Percentiles rank a stretch among this genome's conserved stretches.
These are phyloP conservation scores for Talaromyces sp. DNA, from an alignment of 2,329 filamentous ascomycete species.

Conservation along the genomic window DNA sequence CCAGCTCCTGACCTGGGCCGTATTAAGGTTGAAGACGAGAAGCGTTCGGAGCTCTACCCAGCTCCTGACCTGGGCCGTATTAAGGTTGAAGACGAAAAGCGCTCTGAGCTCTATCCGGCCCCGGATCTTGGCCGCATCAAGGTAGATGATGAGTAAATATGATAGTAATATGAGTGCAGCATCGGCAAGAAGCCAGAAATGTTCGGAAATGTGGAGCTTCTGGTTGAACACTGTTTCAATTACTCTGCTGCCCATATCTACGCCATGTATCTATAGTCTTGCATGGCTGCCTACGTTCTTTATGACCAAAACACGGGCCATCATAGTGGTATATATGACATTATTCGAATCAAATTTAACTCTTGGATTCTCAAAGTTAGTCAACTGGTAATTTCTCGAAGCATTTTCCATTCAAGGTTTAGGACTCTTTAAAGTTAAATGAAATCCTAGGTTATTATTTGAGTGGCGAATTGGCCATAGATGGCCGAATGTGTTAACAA, in stretches of 20 bases:
- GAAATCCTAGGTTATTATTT: no score
- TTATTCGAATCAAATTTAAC: not conserved
- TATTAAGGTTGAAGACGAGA: not conserved
- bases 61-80: not conserved
- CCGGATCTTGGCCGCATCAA: constrained; percentile 1
- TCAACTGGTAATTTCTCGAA: no score
- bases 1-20: not conserved
- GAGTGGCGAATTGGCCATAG: no score
- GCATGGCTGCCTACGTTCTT: no score
- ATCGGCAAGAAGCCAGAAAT: not conserved
- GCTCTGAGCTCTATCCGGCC: not conserved
- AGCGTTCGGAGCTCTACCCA: constrained; percentile 7
- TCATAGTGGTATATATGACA: not conserved
- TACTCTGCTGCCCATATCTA: not conserved
- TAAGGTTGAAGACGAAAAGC: constrained; percentile 5
- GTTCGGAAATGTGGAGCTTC: not conserved
- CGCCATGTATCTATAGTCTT: not conserved
- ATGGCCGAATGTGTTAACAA: no score
- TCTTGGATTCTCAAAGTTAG: no score
- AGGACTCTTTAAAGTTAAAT: no score
- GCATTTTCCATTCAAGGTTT: no score
- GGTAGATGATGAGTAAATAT: constrained; percentile 3
- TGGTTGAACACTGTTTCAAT: not conserved
- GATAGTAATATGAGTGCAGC: not conserved
- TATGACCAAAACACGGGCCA: not conserved